Base-by-base conservation (phyloP, 148 eudicot genomes). In the Silene conica region DNA sequence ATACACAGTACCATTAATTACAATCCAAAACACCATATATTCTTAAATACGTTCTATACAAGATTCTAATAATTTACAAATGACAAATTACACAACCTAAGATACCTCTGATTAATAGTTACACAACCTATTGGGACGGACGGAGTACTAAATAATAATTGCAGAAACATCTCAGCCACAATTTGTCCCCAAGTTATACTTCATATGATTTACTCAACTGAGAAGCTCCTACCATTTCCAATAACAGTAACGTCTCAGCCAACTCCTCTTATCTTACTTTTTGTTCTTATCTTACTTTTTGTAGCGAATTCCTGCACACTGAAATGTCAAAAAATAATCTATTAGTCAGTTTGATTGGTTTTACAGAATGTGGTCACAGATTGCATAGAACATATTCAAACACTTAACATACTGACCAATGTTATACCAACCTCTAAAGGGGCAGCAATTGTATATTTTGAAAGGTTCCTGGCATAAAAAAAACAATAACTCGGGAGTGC, bases 271-370 rank as follows among this genome's bases (percentile, higher is more conserved):
- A n/a, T n/a, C n/a, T n/a, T n/a, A n/a, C n/a, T n/a, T n/a, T n/a
- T n/a, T n/a, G n/a, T n/a, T n/a, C n/a, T n/a, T n/a, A n/a, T 81
- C 84, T 88, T 83, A 94, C 97, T 74, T 86, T 86, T 77, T 80
- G 86, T 67, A 74, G 72, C 98, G 92, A 70, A 91, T 91, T 73
- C 98, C 98, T 79, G 98, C 98, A 85, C 98, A 94, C 98, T 89
- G 67, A 4, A 43, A 60, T 18, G 21, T 65, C n/a, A n/a, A n/a
- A n/a, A 56, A 23, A 69, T 65, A 38, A 15, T 64, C 11, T 34
- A 25, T 63, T 31, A 70, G 56, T 50, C 59, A 22, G 38, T 64
- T 41, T 54, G 20, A 48, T 38, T 34, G 21, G 16, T 71, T 62
- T 3, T 10, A 18, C 50, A 34, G 11, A 69, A 61, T 56, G 19